phyloP scores from a whole-genome alignment of 257 asterid species.

The Linderniella brevidens region DNA sequence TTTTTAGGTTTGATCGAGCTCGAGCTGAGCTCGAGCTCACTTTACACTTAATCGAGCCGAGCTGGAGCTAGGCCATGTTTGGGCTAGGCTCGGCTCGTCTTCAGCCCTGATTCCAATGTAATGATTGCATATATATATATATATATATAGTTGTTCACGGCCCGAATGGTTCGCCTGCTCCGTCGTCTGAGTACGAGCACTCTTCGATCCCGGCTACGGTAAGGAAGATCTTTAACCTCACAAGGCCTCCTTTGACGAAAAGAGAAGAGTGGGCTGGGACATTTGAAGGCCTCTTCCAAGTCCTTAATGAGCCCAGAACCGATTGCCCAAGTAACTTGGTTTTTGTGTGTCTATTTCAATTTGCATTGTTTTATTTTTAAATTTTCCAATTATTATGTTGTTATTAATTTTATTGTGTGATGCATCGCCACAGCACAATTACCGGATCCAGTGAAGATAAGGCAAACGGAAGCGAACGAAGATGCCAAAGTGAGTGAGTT shows the following conservation, averaged over 20 bases:
- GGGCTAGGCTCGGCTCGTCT: no score
- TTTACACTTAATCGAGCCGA: no score
- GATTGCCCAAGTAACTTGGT: constrained; percentile 62
- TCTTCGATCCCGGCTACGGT: constrained; percentile 90
- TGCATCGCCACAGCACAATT: constrained; percentile 30
- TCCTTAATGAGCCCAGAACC: constrained; percentile 38
- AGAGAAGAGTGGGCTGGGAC: constrained; percentile 91
- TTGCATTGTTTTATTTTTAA: not conserved
- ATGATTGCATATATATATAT: not conserved
- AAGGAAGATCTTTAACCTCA: constrained; percentile 57
- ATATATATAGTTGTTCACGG: constrained; percentile 95
- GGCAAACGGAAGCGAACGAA: constrained; percentile 50
- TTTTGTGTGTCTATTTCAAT: no score
- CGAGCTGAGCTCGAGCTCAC: no score
- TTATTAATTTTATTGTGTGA: not conserved
- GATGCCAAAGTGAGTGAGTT: constrained; percentile 59
- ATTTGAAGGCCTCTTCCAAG: constrained; percentile 39
- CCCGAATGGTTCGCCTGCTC: constrained; percentile 49
- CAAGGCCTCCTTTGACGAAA: constrained; percentile 60
- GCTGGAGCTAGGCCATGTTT: no score
- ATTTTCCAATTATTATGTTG: not conserved
- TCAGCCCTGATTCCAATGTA: no score
- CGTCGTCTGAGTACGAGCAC: constrained; percentile 73
- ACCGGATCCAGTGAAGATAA: constrained; percentile 44
- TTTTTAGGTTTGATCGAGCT: no score